A percentile compares a stretch with the other conserved stretches of the same genome.
Conservation (phyloP, 495 filamentous ascomycete species). For the Penicilliopsis zonata region DNA sequence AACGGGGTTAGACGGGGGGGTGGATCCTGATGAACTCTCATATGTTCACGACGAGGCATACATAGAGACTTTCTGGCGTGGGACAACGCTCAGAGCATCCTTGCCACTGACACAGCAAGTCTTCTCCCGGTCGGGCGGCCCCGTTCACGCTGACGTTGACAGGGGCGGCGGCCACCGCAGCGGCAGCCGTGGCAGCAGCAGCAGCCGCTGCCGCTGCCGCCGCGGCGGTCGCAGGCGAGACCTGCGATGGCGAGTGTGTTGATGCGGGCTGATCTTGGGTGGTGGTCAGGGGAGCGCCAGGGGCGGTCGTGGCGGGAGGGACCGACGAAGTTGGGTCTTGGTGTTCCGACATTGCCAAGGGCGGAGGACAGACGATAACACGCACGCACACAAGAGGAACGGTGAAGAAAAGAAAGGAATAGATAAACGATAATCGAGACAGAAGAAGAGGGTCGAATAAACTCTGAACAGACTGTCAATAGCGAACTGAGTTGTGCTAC, state of each 20-base stretch:
- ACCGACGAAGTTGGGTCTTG: constrained; percentile 11
- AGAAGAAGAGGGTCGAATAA: constrained; percentile 1
- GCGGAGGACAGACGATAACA: constrained; percentile 9
- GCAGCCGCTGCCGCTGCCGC: constrained; percentile 22
- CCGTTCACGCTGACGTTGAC: constrained; percentile 27
- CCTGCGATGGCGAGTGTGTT: constrained; percentile 9
- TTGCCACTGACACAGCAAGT: constrained; percentile 75
- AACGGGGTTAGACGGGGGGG: too few relatives aligned
- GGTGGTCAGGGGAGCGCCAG: constrained; percentile 16
- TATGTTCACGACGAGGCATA: too few relatives aligned
- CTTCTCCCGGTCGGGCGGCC: constrained; percentile 31
- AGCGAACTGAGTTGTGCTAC: too few relatives aligned
- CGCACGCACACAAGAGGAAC: constrained; percentile 10
- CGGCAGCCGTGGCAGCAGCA: constrained; percentile 7
- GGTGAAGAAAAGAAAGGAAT: constrained; percentile 4
- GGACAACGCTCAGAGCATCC: constrained; percentile 72
- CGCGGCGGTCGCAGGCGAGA: constrained; percentile 9
- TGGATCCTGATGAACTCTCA: background rate
- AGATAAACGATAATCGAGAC: constrained; percentile 1
- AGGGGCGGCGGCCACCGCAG: constrained; percentile 31
- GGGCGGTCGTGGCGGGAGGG: constrained; percentile 7
- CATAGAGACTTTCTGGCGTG: constrained; percentile 78
- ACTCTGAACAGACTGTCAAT: too few relatives aligned
- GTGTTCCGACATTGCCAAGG: constrained; percentile 21
- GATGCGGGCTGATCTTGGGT: constrained; percentile 12